Percentiles rank a stretch among this genome's conserved stretches.
phyloP scores from a whole-genome alignment of 73 alveolate species.

The Paramecium octaurelia region DNA sequence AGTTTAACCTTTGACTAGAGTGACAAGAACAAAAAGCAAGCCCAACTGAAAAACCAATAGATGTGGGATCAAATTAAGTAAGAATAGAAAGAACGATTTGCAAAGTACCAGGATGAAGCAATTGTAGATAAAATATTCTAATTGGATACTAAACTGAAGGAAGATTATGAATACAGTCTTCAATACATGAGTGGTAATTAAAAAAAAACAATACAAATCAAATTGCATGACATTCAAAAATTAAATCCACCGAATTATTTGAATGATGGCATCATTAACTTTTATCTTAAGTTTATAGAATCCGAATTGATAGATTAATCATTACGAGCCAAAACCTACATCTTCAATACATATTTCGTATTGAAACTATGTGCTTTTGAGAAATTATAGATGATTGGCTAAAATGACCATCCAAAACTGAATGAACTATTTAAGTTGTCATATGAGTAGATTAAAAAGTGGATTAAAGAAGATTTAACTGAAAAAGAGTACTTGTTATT shows the following conservation, averaged over 20 bases:
- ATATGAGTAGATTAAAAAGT: background rate
- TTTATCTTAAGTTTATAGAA: conserved; percentile 38
- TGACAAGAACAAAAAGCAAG: background rate
- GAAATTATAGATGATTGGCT: background rate
- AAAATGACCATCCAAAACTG: background rate
- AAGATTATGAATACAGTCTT: conserved; percentile 30
- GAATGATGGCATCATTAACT: conserved; percentile 54
- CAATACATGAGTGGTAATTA: background rate
- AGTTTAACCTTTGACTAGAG: background rate
- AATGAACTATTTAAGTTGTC: background rate
- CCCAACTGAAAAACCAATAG: background rate
- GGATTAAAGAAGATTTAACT: conserved; percentile 54
- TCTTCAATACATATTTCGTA: conserved; percentile 49
- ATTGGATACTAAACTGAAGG: background rate
- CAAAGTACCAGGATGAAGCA: background rate
- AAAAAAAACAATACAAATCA: conserved; percentile 30
- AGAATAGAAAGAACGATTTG: background rate
- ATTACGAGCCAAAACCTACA: background rate
- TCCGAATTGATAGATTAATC: background rate
- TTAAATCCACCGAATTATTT: conserved; percentile 46
- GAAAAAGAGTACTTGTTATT: conserved; percentile 48
- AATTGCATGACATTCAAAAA: conserved; percentile 40
- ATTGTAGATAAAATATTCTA: background rate
- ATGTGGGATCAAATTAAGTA: conserved; percentile 1
- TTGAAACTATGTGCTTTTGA: conserved; percentile 31